phyloP scores from a whole-genome alignment of 208 protist genomes.

The Trypanosoma brucei region DNA sequence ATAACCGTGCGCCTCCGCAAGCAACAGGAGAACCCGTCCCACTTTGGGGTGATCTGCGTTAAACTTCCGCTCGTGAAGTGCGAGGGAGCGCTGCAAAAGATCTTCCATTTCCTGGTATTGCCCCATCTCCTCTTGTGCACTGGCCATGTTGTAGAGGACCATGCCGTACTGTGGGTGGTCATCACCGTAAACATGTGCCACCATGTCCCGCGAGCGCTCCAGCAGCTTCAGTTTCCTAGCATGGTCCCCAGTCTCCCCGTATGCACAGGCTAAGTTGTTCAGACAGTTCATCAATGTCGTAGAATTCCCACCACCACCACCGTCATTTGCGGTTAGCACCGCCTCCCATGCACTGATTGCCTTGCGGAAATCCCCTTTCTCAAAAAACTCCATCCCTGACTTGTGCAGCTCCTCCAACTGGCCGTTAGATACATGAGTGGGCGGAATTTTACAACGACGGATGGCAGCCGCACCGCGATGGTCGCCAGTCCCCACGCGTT shows the following conservation, averaged over 20 bases:
- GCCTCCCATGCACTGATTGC: conserved; percentile 73
- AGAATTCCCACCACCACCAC: conserved; percentile 42
- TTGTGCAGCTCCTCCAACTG: conserved; percentile 47
- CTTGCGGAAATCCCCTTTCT: conserved; percentile 51
- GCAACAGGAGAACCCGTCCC: conserved; percentile 68
- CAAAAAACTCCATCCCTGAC: conserved; percentile 37
- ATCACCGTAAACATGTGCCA: conserved; percentile 52
- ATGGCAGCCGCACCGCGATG: background rate
- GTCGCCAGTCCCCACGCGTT: background rate
- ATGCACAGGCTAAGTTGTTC: conserved; percentile 85
- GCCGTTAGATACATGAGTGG: background rate
- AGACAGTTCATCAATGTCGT: conserved; percentile 75
- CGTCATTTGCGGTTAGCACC: conserved; percentile 26
- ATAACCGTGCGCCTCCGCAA: conserved; percentile 65
- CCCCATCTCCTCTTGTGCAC: conserved; percentile 74
- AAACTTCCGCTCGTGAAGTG: conserved; percentile 66
- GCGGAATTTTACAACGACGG: background rate
- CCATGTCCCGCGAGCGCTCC: conserved; percentile 55
- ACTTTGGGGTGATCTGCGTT: conserved; percentile 71
- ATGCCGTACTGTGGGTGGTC: conserved; percentile 86
- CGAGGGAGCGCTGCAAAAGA: conserved; percentile 54
- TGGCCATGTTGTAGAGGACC: conserved; percentile 83
- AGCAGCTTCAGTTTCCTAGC: conserved; percentile 71
- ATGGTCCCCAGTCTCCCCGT: conserved; percentile 76
- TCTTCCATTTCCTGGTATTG: conserved; percentile 68